Conservation (phyloP, 1,284 basidiomycete species). For the Ustilago nuda region DNA sequence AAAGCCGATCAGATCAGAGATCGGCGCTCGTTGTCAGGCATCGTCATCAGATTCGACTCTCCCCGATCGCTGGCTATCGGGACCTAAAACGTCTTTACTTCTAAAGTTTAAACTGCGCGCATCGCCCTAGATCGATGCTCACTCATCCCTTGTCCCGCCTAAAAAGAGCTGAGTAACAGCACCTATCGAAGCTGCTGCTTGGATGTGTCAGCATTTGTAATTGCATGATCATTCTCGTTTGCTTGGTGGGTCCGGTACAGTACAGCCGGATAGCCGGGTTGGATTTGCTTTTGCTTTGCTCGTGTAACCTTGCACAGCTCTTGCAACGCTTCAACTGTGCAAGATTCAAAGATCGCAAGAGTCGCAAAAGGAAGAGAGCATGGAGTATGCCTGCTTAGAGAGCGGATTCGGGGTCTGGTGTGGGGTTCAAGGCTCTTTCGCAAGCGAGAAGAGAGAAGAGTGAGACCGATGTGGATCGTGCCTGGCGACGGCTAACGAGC, state of each 20-base stretch:
- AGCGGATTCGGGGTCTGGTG: too few relatives aligned
- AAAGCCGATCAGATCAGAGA: too few relatives aligned
- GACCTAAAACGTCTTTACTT: too few relatives aligned
- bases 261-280: neutral
- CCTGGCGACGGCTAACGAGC: neutral
- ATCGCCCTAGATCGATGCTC: constrained; percentile 11
- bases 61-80: too few relatives aligned
- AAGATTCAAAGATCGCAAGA: too few relatives aligned
- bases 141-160: constrained; percentile 5
- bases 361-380: too few relatives aligned
- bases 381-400: too few relatives aligned
- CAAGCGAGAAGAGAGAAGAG: neutral
- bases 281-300: neutral
- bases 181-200: neutral
- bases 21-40: too few relatives aligned
- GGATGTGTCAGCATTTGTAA: neutral
- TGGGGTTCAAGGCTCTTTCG: neutral
- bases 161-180: too few relatives aligned
- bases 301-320: neutral
- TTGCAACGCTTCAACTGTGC: neutral
- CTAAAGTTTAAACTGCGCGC: neutral
- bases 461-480: constrained; percentile 4
- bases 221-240: neutral
- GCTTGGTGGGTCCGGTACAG: neutral
- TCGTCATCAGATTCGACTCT: too few relatives aligned